phyloP scores from a whole-genome alignment of 495 filamentous ascomycete species.

The Tuber umbilicatum region DNA sequence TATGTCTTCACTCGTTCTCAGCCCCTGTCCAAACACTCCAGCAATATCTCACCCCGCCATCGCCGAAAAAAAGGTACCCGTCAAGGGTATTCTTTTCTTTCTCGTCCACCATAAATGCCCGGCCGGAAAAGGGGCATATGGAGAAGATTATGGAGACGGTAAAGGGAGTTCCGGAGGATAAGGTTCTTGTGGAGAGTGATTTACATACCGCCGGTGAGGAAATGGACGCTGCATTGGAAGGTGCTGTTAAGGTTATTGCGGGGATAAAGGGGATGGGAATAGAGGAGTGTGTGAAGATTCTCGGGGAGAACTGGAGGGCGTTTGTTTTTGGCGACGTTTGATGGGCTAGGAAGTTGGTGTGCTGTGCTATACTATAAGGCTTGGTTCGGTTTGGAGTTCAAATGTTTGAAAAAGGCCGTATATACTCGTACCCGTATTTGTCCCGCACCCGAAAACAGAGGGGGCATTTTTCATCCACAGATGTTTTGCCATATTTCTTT shows the following conservation, averaged over 20 bases:
- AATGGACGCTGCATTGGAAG: constrained; percentile 74
- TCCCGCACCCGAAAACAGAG: no score
- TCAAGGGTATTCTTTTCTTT: constrained; percentile 80
- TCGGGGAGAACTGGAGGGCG: constrained; percentile 70
- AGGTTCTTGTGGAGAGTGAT: constrained; percentile 83
- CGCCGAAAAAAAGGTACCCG: constrained; percentile 51
- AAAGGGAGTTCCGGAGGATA: constrained; percentile 64
- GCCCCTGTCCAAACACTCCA: constrained; percentile 68
- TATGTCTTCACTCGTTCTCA: constrained; percentile 91
- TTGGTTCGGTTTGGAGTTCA: background rate
- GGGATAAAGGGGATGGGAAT: constrained; percentile 70
- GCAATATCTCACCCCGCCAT: constrained; percentile 67
- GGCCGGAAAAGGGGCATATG: constrained; percentile 45
- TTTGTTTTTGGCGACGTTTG: constrained; percentile 61
- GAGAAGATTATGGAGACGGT: constrained; percentile 58
- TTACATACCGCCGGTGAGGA: constrained; percentile 72
- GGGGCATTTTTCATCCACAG: no score
- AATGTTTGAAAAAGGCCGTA: no score
- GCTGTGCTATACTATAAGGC: background rate
- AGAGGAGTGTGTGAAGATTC: constrained; percentile 59
- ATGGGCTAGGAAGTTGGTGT: background rate
- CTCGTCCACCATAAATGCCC: constrained; percentile 74
- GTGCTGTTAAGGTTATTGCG: constrained; percentile 66
- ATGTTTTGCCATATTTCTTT: no score
- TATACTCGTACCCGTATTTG: no score